Evolutionary conservation across 2,329 filamentous ascomycete genomes (phyloP), one percentile per base, ranked within the genome.

Genomic region (Ascosphaera acerosa): DNA sequence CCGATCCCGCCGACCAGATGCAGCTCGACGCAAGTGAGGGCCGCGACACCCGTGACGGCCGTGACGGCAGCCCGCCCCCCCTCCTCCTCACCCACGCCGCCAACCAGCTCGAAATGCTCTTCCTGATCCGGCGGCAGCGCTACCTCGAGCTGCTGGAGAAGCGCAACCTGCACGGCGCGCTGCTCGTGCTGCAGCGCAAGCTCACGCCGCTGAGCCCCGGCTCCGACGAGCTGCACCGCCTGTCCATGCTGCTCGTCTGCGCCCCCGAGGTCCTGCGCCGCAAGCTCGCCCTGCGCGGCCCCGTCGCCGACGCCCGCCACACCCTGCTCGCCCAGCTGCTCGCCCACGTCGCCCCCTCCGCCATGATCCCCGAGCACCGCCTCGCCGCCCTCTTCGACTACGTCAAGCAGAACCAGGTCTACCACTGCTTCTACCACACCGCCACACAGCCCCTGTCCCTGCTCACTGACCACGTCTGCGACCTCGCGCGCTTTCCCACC

Each of bases 321-420:
- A 56, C 61, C 10, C 54, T 94, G 3, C 62, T 94, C 14, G 78
- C 76, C 1, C 69, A 87, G 36, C 56, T 94, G n/a, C n/a, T n/a
- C n/a, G n/a, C n/a, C n/a, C n/a, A n/a, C 34, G 90, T 97, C 48
- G 91, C 87, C 2, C 84, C 87, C 0, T 87, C 81, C 3, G 77
- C 91, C 28, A 94, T 97, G 82, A 75, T 97, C 33, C 87, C 87
- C 2, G 78, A 91, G 45, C 77, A 87, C 48, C 72, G 87, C 4
- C 59, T 97, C 28, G 78, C 80, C 2, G 64, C 70, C 19, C 58
- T 97, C 10, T 57, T 97, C 32, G 64, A 82, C 34, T 71, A 89
- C 40, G 70, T 91, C 22, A 91, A 92, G 47, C 64, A 73, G 37
- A 68, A 63, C 38, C 84, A 92, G 53, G 76, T 92, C 35, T 66